Evolutionary conservation across 352 stramenopile genomes (phyloP).

Genomic region (Phytophthora cryptogea): DNA sequence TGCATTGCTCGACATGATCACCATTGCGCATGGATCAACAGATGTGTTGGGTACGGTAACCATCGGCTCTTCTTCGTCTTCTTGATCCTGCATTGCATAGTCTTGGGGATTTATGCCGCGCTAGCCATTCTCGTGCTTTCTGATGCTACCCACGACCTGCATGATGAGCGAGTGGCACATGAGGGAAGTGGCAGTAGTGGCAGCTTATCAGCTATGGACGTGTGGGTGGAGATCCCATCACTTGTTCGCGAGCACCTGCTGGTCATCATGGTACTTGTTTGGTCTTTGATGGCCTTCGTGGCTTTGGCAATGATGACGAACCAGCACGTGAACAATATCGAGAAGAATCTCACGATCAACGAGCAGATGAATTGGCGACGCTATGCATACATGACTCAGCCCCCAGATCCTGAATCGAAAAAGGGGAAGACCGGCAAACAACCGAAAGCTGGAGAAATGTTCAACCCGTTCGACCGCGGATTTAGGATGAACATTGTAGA

Average conservation of each 20-base stretch:
- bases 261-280: slow-evolving; percentile 64
- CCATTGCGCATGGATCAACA: slow-evolving; percentile 89
- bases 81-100: slow-evolving; percentile 64
- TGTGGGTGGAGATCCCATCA: slow-evolving; percentile 64
- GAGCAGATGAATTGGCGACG: slow-evolving; percentile 85
- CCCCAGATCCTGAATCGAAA: slow-evolving; percentile 6
- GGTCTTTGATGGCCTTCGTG: slow-evolving; percentile 49
- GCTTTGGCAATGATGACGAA: slow-evolving; percentile 65
- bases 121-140: slow-evolving; percentile 49
- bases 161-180: slow-evolving; percentile 32
- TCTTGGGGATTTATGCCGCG: slow-evolving; percentile 50
- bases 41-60: slow-evolving; percentile 79
- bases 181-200: slow-evolving; percentile 22
- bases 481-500: slow-evolving; percentile 46
- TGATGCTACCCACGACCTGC: slow-evolving; percentile 39
- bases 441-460: slow-evolving; percentile 20
- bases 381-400: slow-evolving; percentile 64
- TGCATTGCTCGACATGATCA: slow-evolving; percentile 88
- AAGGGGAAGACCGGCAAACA: slow-evolving; percentile 20
- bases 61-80: slow-evolving; percentile 83
- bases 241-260: slow-evolving; percentile 60
- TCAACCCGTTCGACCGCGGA: slow-evolving; percentile 54
- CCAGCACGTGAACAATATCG: slow-evolving; percentile 69
- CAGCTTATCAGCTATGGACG: slow-evolving; percentile 48
- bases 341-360: slow-evolving; percentile 80